Evolutionary conservation across 768 basidiomycete genomes (phyloP).

Genomic region (Tylopilus plumbeoviolaceoides): DNA sequence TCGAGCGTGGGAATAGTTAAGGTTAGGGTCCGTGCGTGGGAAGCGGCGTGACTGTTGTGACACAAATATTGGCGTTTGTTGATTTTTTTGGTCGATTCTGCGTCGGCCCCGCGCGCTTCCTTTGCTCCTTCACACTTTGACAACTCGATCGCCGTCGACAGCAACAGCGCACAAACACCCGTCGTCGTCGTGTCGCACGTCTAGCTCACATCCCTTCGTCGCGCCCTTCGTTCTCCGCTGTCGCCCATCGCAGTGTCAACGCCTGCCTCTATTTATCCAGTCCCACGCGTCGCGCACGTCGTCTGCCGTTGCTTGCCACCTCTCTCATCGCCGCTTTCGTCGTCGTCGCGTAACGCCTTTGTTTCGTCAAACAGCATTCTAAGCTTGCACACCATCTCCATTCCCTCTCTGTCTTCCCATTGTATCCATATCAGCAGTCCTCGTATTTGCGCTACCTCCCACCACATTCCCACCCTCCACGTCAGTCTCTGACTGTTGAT

Average conservation of each 20-base stretch:
- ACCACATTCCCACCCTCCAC: conserved; percentile 27
- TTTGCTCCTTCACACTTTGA: conserved; percentile 41
- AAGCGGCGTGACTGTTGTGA: conserved; percentile 30
- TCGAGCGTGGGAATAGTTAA: conserved; percentile 33
- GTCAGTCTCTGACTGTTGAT: conserved; percentile 40
- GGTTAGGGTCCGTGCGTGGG: conserved; percentile 47
- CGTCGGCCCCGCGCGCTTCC: conserved; percentile 45
- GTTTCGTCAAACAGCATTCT: conserved; percentile 28
- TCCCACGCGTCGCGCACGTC: conserved; percentile 49
- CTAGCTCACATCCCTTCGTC: conserved; percentile 18
- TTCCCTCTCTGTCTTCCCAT: conserved; percentile 28
- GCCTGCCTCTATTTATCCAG: conserved; percentile 31
- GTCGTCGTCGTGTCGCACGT: conserved; percentile 38
- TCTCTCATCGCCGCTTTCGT: conserved; percentile 16
- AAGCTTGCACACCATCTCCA: conserved; percentile 21
- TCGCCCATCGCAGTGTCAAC: conserved; percentile 18
- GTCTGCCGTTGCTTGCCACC: conserved; percentile 23
- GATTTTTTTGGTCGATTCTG: conserved; percentile 37
- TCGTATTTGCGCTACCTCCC: conserved; percentile 33
- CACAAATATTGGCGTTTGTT: conserved; percentile 40
- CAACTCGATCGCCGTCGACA: conserved; percentile 48
- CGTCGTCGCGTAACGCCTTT: conserved; percentile 27
- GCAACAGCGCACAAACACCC: conserved; percentile 40
- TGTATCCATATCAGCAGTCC: conserved; percentile 43
- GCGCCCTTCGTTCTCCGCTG: conserved; percentile 20